These are phyloP conservation scores for Phoenix dactylifera DNA, from an alignment of 176 grass and related monocot genomes.

Conservation along the genomic window DNA sequence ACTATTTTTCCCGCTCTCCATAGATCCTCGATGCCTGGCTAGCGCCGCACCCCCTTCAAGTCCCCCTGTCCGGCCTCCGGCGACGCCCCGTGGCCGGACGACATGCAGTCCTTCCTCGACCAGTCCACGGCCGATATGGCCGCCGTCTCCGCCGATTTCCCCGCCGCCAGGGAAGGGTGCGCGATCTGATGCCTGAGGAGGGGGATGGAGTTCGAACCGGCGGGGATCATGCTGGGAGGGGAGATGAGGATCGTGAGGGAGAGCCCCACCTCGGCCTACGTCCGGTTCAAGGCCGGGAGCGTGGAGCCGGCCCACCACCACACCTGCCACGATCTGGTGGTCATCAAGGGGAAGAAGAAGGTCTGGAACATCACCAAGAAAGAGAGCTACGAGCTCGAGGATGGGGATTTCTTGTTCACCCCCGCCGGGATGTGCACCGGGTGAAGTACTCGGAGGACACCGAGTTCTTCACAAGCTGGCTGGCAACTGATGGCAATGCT, in stretches of 20 bases:
- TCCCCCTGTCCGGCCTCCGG: slow-evolving; percentile 73
- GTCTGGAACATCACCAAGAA: slow-evolving; percentile 97
- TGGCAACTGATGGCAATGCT: too few species aligned
- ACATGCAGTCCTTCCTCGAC: slow-evolving; percentile 69
- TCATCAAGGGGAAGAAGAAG: slow-evolving; percentile 81
- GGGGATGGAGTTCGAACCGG: slow-evolving; percentile 71
- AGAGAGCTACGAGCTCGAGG: slow-evolving; percentile 54
- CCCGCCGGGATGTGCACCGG: slow-evolving; percentile 75
- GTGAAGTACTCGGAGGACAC: slow-evolving; percentile 81
- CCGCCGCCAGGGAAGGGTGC: slow-evolving; percentile 14
- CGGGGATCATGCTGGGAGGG: slow-evolving; percentile 81
- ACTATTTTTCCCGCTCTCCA: too few species aligned
- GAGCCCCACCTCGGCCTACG: slow-evolving; percentile 80
- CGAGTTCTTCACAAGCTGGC: slow-evolving; percentile 83
- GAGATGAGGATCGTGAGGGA: slow-evolving; percentile 89
- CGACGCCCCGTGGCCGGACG: slow-evolving; percentile 51
- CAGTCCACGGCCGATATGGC: slow-evolving; percentile 62
- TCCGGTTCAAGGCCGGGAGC: slow-evolving; percentile 89
- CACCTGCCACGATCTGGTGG: slow-evolving; percentile 88
- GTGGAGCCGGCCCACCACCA: slow-evolving; percentile 92
- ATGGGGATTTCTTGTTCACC: slow-evolving; percentile 87
- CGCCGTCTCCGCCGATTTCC: slow-evolving; percentile 29
- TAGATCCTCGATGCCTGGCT: slow-evolving; percentile 70
- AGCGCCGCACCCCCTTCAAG: slow-evolving; percentile 50
- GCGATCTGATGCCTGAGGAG: slow-evolving; percentile 81